These are phyloP conservation scores for Solanum commersonii DNA, from an alignment of 257 asterid species.

Conservation along the genomic window DNA sequence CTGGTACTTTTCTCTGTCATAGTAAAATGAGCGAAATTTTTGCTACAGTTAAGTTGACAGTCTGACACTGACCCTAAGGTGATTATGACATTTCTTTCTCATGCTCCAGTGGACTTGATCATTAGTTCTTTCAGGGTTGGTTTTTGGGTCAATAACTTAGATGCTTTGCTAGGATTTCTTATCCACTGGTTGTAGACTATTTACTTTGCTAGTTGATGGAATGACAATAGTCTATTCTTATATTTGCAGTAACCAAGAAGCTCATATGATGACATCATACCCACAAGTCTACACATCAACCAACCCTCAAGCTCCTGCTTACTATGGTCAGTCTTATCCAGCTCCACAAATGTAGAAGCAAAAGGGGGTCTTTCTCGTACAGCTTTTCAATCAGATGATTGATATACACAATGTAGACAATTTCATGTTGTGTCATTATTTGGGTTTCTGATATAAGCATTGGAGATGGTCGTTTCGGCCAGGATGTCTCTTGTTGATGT, in stretches of 20 bases:
- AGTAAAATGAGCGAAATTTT: neutral
- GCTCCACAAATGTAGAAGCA: constrained; percentile 28
- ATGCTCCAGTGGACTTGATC: neutral
- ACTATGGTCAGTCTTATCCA: constrained; percentile 35
- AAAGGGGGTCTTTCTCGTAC: neutral
- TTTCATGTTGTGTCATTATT: neutral
- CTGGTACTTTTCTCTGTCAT: neutral
- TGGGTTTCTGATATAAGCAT: neutral
- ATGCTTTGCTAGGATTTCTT: neutral
- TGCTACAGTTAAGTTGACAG: neutral
- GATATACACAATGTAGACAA: neutral
- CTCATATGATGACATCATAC: constrained; percentile 22
- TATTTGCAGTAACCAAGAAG: constrained; percentile 17
- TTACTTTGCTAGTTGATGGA: neutral
- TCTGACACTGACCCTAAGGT: neutral
- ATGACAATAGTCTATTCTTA: neutral
- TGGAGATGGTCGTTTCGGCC: neutral
- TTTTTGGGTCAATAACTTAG: neutral
- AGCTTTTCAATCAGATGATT: neutral
- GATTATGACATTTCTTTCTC: neutral
- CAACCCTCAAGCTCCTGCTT: constrained; percentile 29
- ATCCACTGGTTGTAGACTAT: neutral
- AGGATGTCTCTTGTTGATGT: neutral
- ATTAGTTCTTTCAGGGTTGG: neutral
- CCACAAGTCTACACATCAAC: constrained; percentile 25